A percentile compares a stretch with the other conserved stretches of the same genome.
Conservation (phyloP, 2,329 filamentous ascomycete species). For the Rugonectria rugulosa region DNA sequence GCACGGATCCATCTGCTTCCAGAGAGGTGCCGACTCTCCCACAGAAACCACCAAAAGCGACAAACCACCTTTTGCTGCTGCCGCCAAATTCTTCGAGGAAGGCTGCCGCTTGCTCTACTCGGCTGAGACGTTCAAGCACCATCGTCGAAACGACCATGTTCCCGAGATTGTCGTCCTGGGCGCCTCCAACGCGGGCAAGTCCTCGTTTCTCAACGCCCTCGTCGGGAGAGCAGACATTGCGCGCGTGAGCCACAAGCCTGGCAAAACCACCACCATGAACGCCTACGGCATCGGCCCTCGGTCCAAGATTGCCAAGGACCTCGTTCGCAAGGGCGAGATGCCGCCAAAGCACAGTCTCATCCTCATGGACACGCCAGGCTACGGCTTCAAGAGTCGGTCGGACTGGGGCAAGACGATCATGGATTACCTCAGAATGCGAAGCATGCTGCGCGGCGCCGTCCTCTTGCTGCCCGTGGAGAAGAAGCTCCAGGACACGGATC, state of each 20-base stretch:
- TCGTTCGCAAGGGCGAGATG: slow-evolving; percentile 45
- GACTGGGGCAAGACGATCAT: slow-evolving; percentile 62
- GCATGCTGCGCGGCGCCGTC: slow-evolving; percentile 59
- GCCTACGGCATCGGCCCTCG: slow-evolving; percentile 61
- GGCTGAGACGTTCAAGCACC: slow-evolving; percentile 55
- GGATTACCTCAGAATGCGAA: slow-evolving; percentile 57
- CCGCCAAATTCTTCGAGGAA: slow-evolving; percentile 44
- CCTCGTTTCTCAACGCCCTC: slow-evolving; percentile 85
- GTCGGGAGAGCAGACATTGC: slow-evolving; percentile 60
- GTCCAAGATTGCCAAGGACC: slow-evolving; percentile 36
- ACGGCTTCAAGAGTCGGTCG: slow-evolving; percentile 54
- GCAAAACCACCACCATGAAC: slow-evolving; percentile 63
- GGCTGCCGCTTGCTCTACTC: slow-evolving; percentile 56
- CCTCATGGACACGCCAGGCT: slow-evolving; percentile 61
- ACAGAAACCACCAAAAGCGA: slow-evolving; percentile 30
- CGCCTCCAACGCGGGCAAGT: slow-evolving; percentile 90
- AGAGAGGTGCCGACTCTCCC: slow-evolving; percentile 16
- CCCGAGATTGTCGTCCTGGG: slow-evolving; percentile 80
- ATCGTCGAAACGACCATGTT: slow-evolving; percentile 58
- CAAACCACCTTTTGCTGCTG: slow-evolving; percentile 35
- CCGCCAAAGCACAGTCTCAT: slow-evolving; percentile 56
- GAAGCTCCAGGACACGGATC: slow-evolving; percentile 57
- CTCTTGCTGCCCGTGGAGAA: slow-evolving; percentile 63
- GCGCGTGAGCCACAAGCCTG: slow-evolving; percentile 58
- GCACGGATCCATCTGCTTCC: slow-evolving; percentile 34